These are phyloP conservation scores for Chenopodium formosanum DNA, from an alignment of 148 eudicot species.

Conservation along the genomic window DNA sequence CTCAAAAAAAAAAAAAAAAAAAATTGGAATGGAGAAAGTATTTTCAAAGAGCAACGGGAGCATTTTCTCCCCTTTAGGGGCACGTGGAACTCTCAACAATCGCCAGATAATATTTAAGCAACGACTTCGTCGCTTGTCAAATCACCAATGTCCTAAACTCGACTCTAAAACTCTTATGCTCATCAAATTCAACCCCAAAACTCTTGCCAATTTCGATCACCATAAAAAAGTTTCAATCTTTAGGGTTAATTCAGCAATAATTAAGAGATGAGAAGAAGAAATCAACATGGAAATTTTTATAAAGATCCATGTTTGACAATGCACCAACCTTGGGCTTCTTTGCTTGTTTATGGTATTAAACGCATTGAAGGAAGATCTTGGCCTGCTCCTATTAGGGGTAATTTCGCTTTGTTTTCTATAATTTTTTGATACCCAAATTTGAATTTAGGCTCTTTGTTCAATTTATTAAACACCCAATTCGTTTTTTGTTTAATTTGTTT, in stretches of 20 bases:
- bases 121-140: no score
- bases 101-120: no score
- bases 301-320: conserved; percentile 70
- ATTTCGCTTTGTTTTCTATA: neutral
- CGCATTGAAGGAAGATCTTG: conserved; percentile 95
- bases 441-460: neutral
- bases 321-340: conserved; percentile 99
- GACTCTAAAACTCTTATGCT: no score
- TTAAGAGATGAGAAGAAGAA: conserved; percentile 26
- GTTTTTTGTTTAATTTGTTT: neutral
- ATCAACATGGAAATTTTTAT: conserved; percentile 21
- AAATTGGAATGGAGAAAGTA: no score
- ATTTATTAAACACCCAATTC: neutral
- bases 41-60: no score
- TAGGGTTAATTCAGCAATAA: neutral
- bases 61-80: no score
- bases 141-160: no score
- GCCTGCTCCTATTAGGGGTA: conserved; percentile 86
- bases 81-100: no score
- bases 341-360: conserved; percentile 78
- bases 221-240: neutral
- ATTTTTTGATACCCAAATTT: neutral
- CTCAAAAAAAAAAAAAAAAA: no score
- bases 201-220: neutral
- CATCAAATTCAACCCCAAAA: no score